Percentiles rank a stretch among this genome's conserved stretches.
phyloP scores from a whole-genome alignment of 495 filamentous ascomycete genomes.

The Podospora pseudoanserina region DNA sequence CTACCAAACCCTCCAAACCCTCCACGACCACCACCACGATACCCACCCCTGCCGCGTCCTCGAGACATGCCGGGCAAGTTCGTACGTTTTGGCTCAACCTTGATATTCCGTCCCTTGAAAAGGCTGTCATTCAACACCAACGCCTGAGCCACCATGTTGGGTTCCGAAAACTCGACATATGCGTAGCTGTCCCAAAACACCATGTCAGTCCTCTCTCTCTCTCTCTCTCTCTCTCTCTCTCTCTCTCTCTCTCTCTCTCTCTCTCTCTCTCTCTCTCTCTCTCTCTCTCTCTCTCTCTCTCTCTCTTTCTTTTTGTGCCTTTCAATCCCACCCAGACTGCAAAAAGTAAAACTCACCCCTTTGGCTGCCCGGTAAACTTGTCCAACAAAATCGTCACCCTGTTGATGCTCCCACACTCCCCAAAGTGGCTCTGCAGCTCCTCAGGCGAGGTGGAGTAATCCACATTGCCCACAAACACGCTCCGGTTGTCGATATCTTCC shows the following conservation, averaged over 20 bases:
- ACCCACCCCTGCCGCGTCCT: slow-evolving; percentile 70
- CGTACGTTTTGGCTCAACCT: slow-evolving; percentile 97
- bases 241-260: too few relatives aligned
- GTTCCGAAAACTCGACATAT: slow-evolving; percentile 98
- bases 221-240: too few relatives aligned
- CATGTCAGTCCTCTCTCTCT: neutral
- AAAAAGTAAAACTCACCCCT: slow-evolving; percentile 67
- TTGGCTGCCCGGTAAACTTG: slow-evolving; percentile 97
- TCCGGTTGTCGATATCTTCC: slow-evolving; percentile 92
- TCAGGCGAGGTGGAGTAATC: slow-evolving; percentile 97
- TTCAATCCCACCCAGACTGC: neutral
- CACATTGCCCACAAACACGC: slow-evolving; percentile 98
- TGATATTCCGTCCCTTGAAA: slow-evolving; percentile 90
- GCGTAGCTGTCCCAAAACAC: slow-evolving; percentile 66
- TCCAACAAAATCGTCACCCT: slow-evolving; percentile 96
- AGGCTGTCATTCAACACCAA: slow-evolving; percentile 95
- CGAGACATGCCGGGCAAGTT: slow-evolving; percentile 91
- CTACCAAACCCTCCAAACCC: slow-evolving; percentile 28
- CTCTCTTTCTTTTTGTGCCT: neutral
- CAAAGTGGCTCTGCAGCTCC: slow-evolving; percentile 98
- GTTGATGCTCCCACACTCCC: slow-evolving; percentile 96
- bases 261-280: too few relatives aligned
- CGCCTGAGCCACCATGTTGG: slow-evolving; percentile 86
- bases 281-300: too few relatives aligned
- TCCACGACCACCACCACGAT: slow-evolving; percentile 49